These are phyloP conservation scores for Pythium monospermum DNA, from an alignment of 352 stramenopile genomes.

Conservation along the genomic window DNA sequence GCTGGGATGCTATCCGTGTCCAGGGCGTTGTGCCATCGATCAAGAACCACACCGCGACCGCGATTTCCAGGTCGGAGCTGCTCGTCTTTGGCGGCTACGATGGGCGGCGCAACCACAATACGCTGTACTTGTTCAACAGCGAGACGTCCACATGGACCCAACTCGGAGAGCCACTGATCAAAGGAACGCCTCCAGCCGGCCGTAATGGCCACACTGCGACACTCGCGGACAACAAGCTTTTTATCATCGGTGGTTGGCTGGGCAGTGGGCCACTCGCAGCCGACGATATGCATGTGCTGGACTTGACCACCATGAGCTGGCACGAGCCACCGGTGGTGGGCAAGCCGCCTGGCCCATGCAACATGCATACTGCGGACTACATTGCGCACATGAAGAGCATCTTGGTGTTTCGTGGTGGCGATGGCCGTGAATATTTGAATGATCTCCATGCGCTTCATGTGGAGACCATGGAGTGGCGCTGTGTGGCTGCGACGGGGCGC, in stretches of 20 bases:
- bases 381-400: slow-evolving; percentile 77
- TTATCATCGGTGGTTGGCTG: slow-evolving; percentile 94
- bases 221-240: slow-evolving; percentile 85
- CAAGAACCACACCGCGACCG: slow-evolving; percentile 85
- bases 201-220: slow-evolving; percentile 95
- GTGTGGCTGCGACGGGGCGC: slow-evolving; percentile 66
- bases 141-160: slow-evolving; percentile 67
- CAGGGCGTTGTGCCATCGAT: slow-evolving; percentile 53
- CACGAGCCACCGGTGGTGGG: slow-evolving; percentile 37
- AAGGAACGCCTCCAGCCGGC: slow-evolving; percentile 60
- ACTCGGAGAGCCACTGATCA: slow-evolving; percentile 31
- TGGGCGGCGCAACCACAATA: slow-evolving; percentile 92
- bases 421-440: slow-evolving; percentile 94
- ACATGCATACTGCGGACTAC: slow-evolving; percentile 98
- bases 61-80: slow-evolving; percentile 48
- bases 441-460: slow-evolving; percentile 93
- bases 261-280: slow-evolving; percentile 89
- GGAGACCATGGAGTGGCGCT: slow-evolving; percentile 84
- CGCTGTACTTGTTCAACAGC: slow-evolving; percentile 87
- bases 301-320: slow-evolving; percentile 75
- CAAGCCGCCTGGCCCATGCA: slow-evolving; percentile 86
- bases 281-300: slow-evolving; percentile 89
- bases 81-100: slow-evolving; percentile 95
- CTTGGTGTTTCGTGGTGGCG: slow-evolving; percentile 92
- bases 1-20: slow-evolving; percentile 51